A percentile compares a stretch with the other conserved stretches of the same genome.
Conservation (phyloP, 169 alveolate species). For the Plasmodium reichenowi region DNA sequence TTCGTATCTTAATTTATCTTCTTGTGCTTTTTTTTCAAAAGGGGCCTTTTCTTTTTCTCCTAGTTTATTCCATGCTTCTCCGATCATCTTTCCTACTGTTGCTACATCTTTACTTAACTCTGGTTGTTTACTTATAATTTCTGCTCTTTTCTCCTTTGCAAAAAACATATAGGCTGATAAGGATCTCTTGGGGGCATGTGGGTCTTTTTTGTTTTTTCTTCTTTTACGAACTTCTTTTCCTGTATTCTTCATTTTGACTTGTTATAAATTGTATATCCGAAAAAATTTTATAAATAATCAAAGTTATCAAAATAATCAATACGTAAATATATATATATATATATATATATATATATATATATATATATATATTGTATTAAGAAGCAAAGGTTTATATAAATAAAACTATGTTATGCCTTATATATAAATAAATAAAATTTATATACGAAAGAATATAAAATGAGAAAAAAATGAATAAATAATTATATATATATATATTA, state of each 20-base stretch:
- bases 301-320: too few species aligned
- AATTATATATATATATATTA: too few species aligned
- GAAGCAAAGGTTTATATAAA: too few species aligned
- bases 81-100: constrained; percentile 91
- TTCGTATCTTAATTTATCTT: constrained; percentile 90
- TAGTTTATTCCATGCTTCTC: constrained; percentile 92
- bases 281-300: too few species aligned
- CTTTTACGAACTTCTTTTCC: constrained; percentile 77
- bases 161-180: constrained; percentile 92
- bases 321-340: too few species aligned
- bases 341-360: too few species aligned
- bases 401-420: too few species aligned
- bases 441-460: too few species aligned
- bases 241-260: constrained; percentile 59
- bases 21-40: constrained; percentile 91
- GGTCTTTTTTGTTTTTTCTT: constrained; percentile 89
- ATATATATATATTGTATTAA: too few species aligned
- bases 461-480: too few species aligned
- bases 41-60: constrained; percentile 90
- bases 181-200: constrained; percentile 92
- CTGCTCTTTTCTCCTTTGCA: constrained; percentile 91
- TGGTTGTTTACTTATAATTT: constrained; percentile 88
- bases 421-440: too few species aligned
- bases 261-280: background rate
- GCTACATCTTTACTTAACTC: constrained; percentile 91